A percentile compares a stretch with the other conserved stretches of the same genome.
These are phyloP conservation scores for Spathaspora gorwiae DNA, from an alignment of 805 yeast genomes.

Conservation along the genomic window DNA sequence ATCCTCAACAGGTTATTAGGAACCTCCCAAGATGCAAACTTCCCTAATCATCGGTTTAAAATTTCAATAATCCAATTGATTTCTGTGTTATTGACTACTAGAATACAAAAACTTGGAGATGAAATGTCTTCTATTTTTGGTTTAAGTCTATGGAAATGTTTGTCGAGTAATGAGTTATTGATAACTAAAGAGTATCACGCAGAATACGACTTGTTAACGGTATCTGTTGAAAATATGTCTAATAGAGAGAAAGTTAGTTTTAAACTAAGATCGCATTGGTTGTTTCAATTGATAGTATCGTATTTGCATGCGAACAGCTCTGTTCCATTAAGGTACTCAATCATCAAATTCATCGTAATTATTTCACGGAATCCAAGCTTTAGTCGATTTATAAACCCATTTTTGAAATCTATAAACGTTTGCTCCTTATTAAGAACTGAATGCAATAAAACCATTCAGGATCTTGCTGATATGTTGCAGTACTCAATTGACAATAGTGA, in stretches of 20 bases:
- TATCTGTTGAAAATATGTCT: not conserved
- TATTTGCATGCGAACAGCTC: not conserved
- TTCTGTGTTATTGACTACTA: not conserved
- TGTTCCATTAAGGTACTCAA: not conserved
- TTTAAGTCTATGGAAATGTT: not conserved
- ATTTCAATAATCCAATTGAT: not conserved
- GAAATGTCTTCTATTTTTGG: not conserved
- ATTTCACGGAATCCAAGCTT: not conserved
- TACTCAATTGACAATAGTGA: not conserved
- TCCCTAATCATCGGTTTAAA: not conserved
- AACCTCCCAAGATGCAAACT: slow-evolving; percentile 2
- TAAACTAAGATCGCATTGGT: slow-evolving; percentile 1
- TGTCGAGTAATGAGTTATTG: not conserved
- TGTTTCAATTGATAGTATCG: not conserved
- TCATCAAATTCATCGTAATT: not conserved
- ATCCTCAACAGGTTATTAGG: slow-evolving; percentile 7
- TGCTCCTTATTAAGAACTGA: not conserved
- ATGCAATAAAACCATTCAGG: not conserved
- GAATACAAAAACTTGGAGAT: not conserved
- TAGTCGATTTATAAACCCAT: not conserved
- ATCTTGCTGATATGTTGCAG: not conserved
- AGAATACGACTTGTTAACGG: not conserved
- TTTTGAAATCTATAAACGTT: not conserved
- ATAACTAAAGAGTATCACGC: not conserved
- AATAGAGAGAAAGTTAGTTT: not conserved